Conservation (phyloP, 2,329 filamentous ascomycete species). For the Penicillium sp. region DNA sequence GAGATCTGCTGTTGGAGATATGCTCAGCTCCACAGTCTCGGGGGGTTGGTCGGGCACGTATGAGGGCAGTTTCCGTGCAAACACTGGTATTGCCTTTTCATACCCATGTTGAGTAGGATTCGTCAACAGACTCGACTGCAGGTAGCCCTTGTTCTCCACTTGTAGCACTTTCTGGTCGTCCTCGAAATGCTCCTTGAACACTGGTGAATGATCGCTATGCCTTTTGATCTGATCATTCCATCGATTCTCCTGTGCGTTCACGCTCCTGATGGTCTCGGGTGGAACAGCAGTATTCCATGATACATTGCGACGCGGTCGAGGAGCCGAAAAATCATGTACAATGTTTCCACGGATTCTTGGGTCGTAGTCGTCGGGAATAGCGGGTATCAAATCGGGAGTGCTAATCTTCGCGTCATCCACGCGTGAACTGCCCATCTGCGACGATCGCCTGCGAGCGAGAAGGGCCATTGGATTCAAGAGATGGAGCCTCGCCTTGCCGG, state of each 20-base stretch:
- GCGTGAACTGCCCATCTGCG: conserved; percentile 50
- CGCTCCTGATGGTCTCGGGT: conserved; percentile 12
- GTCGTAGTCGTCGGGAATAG: conserved; percentile 63
- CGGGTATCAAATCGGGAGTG: conserved; percentile 50
- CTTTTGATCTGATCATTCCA: conserved; percentile 33
- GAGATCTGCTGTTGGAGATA: conserved; percentile 10
- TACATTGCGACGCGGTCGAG: conserved; percentile 50
- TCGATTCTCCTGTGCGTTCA: conserved; percentile 17
- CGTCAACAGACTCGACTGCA: conserved; percentile 43
- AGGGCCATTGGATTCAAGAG: conserved; percentile 64
- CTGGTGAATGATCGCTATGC: conserved; percentile 54
- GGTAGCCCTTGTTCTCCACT: conserved; percentile 45
- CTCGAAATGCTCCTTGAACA: conserved; percentile 64
- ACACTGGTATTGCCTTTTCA: conserved; percentile 43
- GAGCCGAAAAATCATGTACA: conserved; percentile 66
- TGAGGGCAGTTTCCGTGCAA: conserved; percentile 47
- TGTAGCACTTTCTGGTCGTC: conserved; percentile 47
- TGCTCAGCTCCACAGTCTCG: conserved; percentile 9
- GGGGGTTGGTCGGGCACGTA: conserved; percentile 30
- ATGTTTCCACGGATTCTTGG: conserved; percentile 64
- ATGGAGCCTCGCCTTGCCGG: conserved; percentile 55
- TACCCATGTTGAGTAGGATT: conserved; percentile 28
- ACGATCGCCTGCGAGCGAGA: conserved; percentile 58
- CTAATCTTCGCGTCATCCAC: conserved; percentile 55
- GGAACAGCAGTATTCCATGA: conserved; percentile 25